Evolutionary conservation across 495 filamentous ascomycete genomes (phyloP).

Genomic region (Pyrenopolyporus hunteri): DNA sequence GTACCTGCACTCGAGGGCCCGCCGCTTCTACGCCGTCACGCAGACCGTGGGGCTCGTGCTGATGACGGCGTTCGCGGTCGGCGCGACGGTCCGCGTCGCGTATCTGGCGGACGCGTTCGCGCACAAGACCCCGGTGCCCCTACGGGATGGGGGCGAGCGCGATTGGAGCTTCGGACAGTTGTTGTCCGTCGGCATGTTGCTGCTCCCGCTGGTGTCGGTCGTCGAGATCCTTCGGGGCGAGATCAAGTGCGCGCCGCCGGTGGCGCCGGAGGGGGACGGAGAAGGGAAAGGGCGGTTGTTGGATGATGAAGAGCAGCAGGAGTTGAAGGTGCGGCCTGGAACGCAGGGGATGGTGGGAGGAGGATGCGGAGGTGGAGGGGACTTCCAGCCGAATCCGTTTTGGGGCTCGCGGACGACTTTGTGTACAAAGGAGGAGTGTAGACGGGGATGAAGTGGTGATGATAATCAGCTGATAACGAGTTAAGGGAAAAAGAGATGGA

Average conservation of each 20-base stretch:
- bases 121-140: constrained; percentile 42
- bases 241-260: constrained; percentile 48
- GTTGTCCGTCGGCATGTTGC: constrained; percentile 57
- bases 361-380: constrained; percentile 2
- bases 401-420: constrained; percentile 41
- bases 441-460: background rate
- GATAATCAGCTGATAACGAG: too few relatives aligned
- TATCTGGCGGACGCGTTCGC: constrained; percentile 61
- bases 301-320: constrained; percentile 15
- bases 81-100: constrained; percentile 57
- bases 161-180: constrained; percentile 65
- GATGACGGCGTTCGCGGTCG: constrained; percentile 55
- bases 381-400: constrained; percentile 50
- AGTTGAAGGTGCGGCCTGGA: constrained; percentile 27
- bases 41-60: constrained; percentile 55
- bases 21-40: constrained; percentile 53
- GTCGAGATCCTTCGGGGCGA: constrained; percentile 63
- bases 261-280: constrained; percentile 32
- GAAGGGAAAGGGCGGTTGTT: constrained; percentile 25
- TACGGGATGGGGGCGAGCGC: constrained; percentile 57
- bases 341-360: too few relatives aligned
- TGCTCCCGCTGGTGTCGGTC: constrained; percentile 59
- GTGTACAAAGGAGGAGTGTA: constrained; percentile 30
- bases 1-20: constrained; percentile 58
- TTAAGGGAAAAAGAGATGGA: too few relatives aligned